A percentile compares a stretch with the other conserved stretches of the same genome.
These are phyloP conservation scores for Houttuynia cordata DNA, from an alignment of 164 flowering plant species.

Conservation along the genomic window DNA sequence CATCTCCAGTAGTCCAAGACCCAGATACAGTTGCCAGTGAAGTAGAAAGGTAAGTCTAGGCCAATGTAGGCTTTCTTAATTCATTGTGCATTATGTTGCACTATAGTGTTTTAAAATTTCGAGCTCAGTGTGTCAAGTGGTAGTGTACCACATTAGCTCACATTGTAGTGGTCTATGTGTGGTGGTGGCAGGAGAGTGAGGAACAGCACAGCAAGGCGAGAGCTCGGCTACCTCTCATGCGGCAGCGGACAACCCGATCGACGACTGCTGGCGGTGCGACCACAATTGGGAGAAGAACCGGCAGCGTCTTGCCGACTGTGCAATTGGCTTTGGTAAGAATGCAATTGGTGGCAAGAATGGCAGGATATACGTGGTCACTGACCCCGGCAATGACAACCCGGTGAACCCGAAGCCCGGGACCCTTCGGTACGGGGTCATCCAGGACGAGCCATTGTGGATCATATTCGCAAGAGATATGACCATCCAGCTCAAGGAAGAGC, in stretches of 20 bases:
- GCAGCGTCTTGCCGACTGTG: conserved; percentile 60
- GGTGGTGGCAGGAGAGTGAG: conserved; percentile 36
- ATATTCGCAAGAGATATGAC: conserved; percentile 58
- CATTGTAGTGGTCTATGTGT: not conserved
- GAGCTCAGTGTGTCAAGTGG: not conserved
- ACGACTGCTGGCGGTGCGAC: conserved; percentile 88
- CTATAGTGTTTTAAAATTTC: too few relatives aligned
- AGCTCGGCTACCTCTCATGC: conserved; percentile 43
- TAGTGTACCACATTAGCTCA: not conserved
- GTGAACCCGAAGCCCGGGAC: conserved; percentile 67
- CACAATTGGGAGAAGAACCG: conserved; percentile 59
- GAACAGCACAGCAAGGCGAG: conserved; percentile 31
- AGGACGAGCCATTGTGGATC: conserved; percentile 64
- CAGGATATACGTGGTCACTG: conserved; percentile 50
- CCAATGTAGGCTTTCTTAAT: too few relatives aligned
- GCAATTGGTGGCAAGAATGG: conserved; percentile 80
- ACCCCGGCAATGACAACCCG: conserved; percentile 43
- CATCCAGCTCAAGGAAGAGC: conserved; percentile 51
- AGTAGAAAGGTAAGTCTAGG: conserved; percentile 39
- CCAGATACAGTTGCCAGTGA: conserved; percentile 45
- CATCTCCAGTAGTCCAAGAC: conserved; percentile 24
- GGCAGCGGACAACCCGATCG: conserved; percentile 67
- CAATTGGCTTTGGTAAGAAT: conserved; percentile 64
- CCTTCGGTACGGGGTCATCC: conserved; percentile 46
- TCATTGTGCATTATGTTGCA: too few relatives aligned